Evolutionary conservation across 2,329 filamentous ascomycete genomes (phyloP).

Genomic region (Aureobasidium sp.): DNA sequence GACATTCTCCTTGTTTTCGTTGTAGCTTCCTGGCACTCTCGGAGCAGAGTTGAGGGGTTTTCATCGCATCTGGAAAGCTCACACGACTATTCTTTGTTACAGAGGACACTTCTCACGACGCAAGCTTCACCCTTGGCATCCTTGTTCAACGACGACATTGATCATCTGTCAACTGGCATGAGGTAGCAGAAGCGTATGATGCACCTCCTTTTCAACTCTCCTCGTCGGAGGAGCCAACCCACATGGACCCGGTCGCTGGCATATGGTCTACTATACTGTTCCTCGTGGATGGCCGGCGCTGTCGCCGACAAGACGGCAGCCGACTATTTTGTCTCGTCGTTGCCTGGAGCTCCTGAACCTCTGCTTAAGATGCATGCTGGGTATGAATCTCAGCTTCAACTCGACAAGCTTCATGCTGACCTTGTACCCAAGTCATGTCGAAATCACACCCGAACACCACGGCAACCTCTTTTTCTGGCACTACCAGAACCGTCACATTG

Average conservation of each 20-base stretch:
- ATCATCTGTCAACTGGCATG: not conserved
- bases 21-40: not conserved
- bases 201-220: not conserved
- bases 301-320: slow-evolving; percentile 53
- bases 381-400: slow-evolving; percentile 44
- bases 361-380: slow-evolving; percentile 96
- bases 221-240: not conserved
- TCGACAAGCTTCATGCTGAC: slow-evolving; percentile 8
- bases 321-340: slow-evolving; percentile 79
- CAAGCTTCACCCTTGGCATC: not conserved
- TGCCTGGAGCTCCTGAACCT: slow-evolving; percentile 76
- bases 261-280: slow-evolving; percentile 11
- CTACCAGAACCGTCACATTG: slow-evolving; percentile 90
- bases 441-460: slow-evolving; percentile 74
- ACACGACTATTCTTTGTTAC: not conserved
- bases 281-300: slow-evolving; percentile 11
- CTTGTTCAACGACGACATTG: not conserved
- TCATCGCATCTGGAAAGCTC: not conserved
- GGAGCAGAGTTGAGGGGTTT: too few species aligned
- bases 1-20: not conserved
- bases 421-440: slow-evolving; percentile 61
- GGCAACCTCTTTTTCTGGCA: slow-evolving; percentile 99
- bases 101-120: not conserved
- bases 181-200: slow-evolving; percentile 2
- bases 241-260: slow-evolving; percentile 1